Conservation (phyloP, 2,329 filamentous ascomycete species). For the Penicillium sp. region DNA sequence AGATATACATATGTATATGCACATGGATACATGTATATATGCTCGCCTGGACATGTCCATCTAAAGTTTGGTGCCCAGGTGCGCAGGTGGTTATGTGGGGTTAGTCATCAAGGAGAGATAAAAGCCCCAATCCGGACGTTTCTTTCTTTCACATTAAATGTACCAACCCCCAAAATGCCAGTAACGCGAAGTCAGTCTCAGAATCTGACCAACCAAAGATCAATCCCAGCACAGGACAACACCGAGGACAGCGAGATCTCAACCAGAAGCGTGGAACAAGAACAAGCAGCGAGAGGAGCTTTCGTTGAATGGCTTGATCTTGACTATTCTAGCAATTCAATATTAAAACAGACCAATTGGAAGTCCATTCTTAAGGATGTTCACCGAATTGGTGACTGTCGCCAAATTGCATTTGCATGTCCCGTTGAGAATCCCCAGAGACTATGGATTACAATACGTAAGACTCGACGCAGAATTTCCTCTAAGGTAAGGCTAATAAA, state of each 20-base stretch:
- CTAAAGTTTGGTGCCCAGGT: no score
- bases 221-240: not conserved
- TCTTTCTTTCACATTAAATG: not conserved
- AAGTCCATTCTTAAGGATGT: conserved; percentile 1
- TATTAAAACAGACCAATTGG: not conserved
- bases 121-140: not conserved
- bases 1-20: no score
- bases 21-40: no score
- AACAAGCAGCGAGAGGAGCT: not conserved
- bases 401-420: conserved; percentile 1
- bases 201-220: not conserved
- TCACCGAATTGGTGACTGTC: not conserved
- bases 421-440: not conserved
- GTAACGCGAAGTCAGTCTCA: not conserved
- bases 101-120: no score
- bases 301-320: conserved; percentile 5
- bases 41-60: no score
- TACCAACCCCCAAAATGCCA: not conserved
- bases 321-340: conserved; percentile 1
- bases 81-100: no score
- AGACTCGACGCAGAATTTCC: not conserved
- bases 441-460: conserved; percentile 5
- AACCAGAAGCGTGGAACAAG: not conserved
- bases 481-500: not conserved
- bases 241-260: not conserved